Evolutionary conservation across 495 filamentous ascomycete species (phyloP).

Genomic region (Daldinia loculata): DNA sequence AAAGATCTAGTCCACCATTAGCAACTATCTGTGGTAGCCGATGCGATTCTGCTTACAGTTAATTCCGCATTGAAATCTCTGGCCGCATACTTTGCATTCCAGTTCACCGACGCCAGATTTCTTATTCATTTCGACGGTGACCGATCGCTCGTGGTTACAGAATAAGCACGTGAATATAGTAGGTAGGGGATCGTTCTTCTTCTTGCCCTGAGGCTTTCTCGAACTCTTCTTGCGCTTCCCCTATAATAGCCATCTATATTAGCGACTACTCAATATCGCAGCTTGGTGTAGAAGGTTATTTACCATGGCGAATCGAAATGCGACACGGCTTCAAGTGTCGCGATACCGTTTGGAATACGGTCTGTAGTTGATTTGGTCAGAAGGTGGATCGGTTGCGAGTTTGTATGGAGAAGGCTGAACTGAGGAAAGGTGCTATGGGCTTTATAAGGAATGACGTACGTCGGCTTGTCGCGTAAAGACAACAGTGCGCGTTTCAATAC

Average conservation of each 20-base stretch:
- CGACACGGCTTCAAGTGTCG: not conserved
- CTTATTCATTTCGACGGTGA: slow-evolving; percentile 89
- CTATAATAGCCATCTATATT: slow-evolving; percentile 44
- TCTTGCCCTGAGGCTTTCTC: slow-evolving; percentile 80
- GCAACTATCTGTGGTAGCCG: not conserved
- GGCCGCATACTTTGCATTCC: slow-evolving; percentile 91
- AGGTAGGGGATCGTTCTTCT: slow-evolving; percentile 89
- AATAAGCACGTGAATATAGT: slow-evolving; percentile 95
- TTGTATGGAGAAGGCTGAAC: not conserved
- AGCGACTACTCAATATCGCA: not conserved
- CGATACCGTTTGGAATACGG: not conserved
- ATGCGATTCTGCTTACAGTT: slow-evolving; percentile 71
- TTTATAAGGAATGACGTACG: slow-evolving; percentile 20
- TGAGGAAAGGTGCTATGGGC: not conserved
- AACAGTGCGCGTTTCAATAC: slow-evolving; percentile 4
- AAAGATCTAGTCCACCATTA: slow-evolving; percentile 69
- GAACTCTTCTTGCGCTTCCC: slow-evolving; percentile 97
- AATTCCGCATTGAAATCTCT: slow-evolving; percentile 88
- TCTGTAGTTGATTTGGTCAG: not conserved
- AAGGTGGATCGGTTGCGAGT: slow-evolving; percentile 1
- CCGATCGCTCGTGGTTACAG: slow-evolving; percentile 95
- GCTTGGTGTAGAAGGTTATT: not conserved
- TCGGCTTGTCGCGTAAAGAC: not conserved
- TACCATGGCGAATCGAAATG: slow-evolving; percentile 18
- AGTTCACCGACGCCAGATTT: slow-evolving; percentile 85